These are phyloP conservation scores for Heliocybe sulcata DNA, from an alignment of 1,284 basidiomycete species.

Conservation along the genomic window DNA sequence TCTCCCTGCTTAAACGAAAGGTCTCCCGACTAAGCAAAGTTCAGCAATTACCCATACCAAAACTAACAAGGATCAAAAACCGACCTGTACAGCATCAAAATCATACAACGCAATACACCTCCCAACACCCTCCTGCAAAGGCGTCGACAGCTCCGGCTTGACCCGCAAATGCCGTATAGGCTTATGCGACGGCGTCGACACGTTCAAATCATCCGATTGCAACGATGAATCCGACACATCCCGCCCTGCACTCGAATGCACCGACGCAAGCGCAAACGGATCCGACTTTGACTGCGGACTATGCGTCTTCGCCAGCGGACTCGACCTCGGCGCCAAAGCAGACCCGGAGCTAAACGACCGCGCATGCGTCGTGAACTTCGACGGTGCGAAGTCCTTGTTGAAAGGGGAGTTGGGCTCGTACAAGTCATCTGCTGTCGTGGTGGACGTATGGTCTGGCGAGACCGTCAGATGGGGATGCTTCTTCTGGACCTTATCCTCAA, in stretches of 20 bases:
- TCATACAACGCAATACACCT: slow-evolving; percentile 77
- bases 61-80: slow-evolving; percentile 10
- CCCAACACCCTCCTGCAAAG: slow-evolving; percentile 47
- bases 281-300: neutral
- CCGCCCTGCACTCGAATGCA: slow-evolving; percentile 18
- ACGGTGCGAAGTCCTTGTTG: slow-evolving; percentile 9
- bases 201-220: slow-evolving; percentile 1
- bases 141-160: slow-evolving; percentile 41
- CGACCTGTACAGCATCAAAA: slow-evolving; percentile 66
- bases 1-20: slow-evolving; percentile 82
- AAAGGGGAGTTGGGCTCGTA: slow-evolving; percentile 25
- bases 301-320: neutral
- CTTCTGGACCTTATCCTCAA: slow-evolving; percentile 13
- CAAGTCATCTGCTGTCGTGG: neutral
- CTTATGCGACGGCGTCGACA: neutral
- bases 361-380: slow-evolving; percentile 18
- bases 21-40: slow-evolving; percentile 57
- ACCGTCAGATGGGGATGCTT: neutral
- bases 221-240: slow-evolving; percentile 11
- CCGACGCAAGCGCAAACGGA: neutral
- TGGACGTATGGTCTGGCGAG: neutral
- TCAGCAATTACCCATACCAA: neutral
- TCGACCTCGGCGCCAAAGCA: slow-evolving; percentile 3
- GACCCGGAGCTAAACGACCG: slow-evolving; percentile 27
- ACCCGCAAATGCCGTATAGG: slow-evolving; percentile 11